These are phyloP conservation scores for Alternaria sp. DNA, from an alignment of 2,329 filamentous ascomycete species.

Conservation along the genomic window DNA sequence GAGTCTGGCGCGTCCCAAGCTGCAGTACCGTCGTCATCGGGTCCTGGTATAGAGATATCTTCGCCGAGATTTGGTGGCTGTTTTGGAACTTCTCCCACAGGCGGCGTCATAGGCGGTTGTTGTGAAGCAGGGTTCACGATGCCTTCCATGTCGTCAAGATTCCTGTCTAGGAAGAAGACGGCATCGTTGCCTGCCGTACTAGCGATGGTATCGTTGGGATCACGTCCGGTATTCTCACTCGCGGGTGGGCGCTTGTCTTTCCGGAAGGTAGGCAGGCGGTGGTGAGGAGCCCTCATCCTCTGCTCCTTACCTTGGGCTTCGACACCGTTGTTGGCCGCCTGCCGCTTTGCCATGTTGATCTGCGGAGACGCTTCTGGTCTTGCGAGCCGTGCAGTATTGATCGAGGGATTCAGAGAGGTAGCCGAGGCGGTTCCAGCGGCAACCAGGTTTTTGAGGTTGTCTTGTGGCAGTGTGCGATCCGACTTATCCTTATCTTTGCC, in stretches of 20 bases:
- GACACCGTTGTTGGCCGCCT: constrained; percentile 27
- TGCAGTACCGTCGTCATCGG: constrained; percentile 55
- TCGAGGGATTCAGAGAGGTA: constrained; percentile 50
- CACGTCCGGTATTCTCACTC: constrained; percentile 51
- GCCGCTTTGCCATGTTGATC: constrained; percentile 37
- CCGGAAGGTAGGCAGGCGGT: constrained; percentile 63
- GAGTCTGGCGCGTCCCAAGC: constrained; percentile 95
- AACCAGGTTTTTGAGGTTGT: constrained; percentile 52
- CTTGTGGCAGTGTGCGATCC: constrained; percentile 44
- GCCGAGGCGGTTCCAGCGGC: constrained; percentile 44
- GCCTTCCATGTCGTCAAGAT: constrained; percentile 89
- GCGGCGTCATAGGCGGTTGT: constrained; percentile 75
- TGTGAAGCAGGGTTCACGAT: constrained; percentile 70
- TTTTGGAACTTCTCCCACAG: constrained; percentile 57
- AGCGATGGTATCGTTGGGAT: constrained; percentile 53
- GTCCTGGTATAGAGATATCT: constrained; percentile 34
- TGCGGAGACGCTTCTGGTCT: constrained; percentile 43
- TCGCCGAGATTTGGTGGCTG: constrained; percentile 62
- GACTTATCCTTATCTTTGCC: constrained; percentile 60
- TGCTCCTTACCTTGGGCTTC: constrained; percentile 34
- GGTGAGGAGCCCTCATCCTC: constrained; percentile 40
- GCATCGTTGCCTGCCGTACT: constrained; percentile 62
- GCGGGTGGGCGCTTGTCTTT: constrained; percentile 43
- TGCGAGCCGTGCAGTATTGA: constrained; percentile 38
- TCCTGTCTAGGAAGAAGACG: constrained; percentile 83